Base-by-base conservation (phyloP, 768 basidiomycete genomes). In the Amanita polypyramis region DNA sequence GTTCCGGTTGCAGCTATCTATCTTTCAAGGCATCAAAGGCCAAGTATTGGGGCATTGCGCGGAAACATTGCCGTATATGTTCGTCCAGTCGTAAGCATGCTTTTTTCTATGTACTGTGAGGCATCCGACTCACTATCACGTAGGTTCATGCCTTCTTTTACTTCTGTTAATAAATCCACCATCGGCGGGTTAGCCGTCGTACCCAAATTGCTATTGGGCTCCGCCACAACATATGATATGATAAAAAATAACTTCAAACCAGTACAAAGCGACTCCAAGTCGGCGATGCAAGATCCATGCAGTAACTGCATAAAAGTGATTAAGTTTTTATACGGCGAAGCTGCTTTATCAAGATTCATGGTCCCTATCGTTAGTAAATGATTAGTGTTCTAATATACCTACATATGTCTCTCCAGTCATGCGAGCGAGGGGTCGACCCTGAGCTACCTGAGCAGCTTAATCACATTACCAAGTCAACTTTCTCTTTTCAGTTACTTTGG, bases 21-120 rank as follows among this genome's bases (percentile, higher is more conserved):
- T 2, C 21, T 17, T 32, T n/a, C 19, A 46, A 12, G 45, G 30
- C 2, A n/a, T 10, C 17, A 17, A 35, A 25, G 12, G 5, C 15
- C 46, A 47, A 15, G 4, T 2, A 37, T 47, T 47, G 12, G 46
- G 46, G 33, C 46, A 47, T 29, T 47, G 46, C 25, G 46, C 33
- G 8, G 46, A 47, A 29, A 37, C 46, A 11, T 47, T 47, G 19
- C 46, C 46, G 10, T 47, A 15, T 14, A 15, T 47, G 25, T 47
- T 36, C 15, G 14, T 36, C 11, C 37, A 25, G 11, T 33, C 34
- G 45, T 47, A 20, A 6, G 46, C 12, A 35, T 35, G 19, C 21
- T 32, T 32, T 20, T 4, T 33, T 27, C 21, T 20, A 4, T 35
- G 14, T 35, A 35, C 34, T 35, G 34, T 35, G 34, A 35, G 34